Evolutionary conservation across 1,284 basidiomycete genomes (phyloP).

Genomic region (Rhodotorula sp.): DNA sequence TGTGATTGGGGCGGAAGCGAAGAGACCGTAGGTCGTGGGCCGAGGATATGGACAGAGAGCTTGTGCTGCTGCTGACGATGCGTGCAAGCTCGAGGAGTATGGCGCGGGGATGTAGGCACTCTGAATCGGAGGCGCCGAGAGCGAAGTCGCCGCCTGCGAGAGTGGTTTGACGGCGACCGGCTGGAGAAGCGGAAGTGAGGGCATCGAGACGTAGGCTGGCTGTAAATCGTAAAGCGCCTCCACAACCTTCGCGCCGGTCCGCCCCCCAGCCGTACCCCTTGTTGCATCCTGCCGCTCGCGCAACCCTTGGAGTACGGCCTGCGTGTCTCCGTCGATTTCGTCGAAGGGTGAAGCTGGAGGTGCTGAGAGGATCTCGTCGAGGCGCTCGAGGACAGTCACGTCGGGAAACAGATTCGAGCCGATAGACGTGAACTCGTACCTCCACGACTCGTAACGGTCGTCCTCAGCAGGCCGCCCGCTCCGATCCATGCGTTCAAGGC

Average conservation of each 20-base stretch:
- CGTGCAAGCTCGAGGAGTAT: conserved; percentile 55
- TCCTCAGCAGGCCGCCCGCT: conserved; percentile 2
- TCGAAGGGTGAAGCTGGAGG: background rate
- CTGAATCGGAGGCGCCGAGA: conserved; percentile 29
- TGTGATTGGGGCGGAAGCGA: conserved; percentile 48
- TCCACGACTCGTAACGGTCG: conserved; percentile 44
- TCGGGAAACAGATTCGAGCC: conserved; percentile 23
- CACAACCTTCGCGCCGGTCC: background rate
- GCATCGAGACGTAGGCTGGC: conserved; percentile 19
- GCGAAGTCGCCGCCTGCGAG: conserved; percentile 16
- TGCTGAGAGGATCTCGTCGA: background rate
- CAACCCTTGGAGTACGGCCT: background rate
- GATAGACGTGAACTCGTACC: conserved; percentile 44
- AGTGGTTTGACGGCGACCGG: conserved; percentile 31
- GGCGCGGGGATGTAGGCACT: conserved; percentile 34
- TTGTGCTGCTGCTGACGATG: conserved; percentile 61
- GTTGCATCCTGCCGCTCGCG: conserved; percentile 1
- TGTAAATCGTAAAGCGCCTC: conserved; percentile 28
- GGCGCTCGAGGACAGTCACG: background rate
- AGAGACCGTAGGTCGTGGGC: conserved; percentile 51
- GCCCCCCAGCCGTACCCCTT: background rate
- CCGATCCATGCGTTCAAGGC: background rate
- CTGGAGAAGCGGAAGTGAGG: conserved; percentile 24
- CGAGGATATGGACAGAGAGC: conserved; percentile 48
- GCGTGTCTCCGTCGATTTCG: background rate